phyloP scores from a whole-genome alignment of 2,329 filamentous ascomycete species.

The Claviceps arundinis region DNA sequence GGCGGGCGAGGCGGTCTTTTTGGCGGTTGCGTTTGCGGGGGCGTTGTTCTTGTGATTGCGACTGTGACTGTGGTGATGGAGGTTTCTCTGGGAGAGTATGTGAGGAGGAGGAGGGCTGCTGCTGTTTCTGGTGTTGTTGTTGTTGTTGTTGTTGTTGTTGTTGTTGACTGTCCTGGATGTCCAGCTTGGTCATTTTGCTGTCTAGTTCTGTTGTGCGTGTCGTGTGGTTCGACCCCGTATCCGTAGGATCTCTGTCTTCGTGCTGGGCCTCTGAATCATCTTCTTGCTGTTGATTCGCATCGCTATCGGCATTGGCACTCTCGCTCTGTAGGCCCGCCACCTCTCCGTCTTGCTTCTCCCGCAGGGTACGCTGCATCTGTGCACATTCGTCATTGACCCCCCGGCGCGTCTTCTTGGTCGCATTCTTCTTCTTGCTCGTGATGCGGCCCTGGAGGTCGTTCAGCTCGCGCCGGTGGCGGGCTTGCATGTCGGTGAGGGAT shows the following conservation, averaged over 20 bases:
- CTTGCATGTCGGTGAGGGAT: slow-evolving; percentile 61
- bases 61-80: no score
- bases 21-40: slow-evolving; percentile 74
- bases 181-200: neutral
- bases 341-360: slow-evolving; percentile 54
- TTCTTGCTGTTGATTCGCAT: neutral
- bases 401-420: slow-evolving; percentile 74
- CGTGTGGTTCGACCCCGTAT: neutral
- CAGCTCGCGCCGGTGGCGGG: slow-evolving; percentile 77
- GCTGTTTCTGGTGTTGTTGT: neutral
- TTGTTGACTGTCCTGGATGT: neutral
- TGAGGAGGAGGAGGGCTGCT: no score
- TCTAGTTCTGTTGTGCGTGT: slow-evolving; percentile 3
- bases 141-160: no score
- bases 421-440: slow-evolving; percentile 93
- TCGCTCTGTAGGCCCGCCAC: slow-evolving; percentile 24
- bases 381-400: slow-evolving; percentile 67
- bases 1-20: slow-evolving; percentile 79
- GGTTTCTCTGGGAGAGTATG: no score
- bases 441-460: slow-evolving; percentile 73
- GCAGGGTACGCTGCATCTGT: slow-evolving; percentile 51
- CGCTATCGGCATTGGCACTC: neutral
- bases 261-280: neutral
- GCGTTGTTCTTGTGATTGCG: neutral
- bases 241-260: slow-evolving; percentile 2